These are phyloP conservation scores for Jamesozyma lodderae DNA, from an alignment of 805 yeast genomes.

Conservation along the genomic window DNA sequence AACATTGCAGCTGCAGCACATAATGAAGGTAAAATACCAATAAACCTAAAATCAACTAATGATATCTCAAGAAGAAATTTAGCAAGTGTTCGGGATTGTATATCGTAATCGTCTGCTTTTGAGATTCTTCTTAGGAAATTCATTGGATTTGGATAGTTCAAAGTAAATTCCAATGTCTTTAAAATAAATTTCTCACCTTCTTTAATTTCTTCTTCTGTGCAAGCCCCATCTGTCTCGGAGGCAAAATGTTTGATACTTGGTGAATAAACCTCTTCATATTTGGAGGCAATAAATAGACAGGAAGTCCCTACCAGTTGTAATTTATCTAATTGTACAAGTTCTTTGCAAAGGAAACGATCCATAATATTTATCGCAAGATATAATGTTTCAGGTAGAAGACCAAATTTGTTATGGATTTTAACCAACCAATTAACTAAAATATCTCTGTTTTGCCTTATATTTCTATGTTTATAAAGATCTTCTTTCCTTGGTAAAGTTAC, in stretches of 20 bases:
- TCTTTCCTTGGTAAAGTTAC: slow-evolving; percentile 54
- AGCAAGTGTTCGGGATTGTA: slow-evolving; percentile 81
- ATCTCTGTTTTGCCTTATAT: slow-evolving; percentile 44
- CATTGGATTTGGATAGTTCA: slow-evolving; percentile 88
- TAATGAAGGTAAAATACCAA: slow-evolving; percentile 70
- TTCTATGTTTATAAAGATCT: slow-evolving; percentile 35
- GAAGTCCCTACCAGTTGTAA: slow-evolving; percentile 83
- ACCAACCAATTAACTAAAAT: slow-evolving; percentile 92
- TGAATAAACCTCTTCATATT: slow-evolving; percentile 85
- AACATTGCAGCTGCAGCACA: slow-evolving; percentile 90
- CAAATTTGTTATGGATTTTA: slow-evolving; percentile 76
- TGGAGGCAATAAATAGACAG: slow-evolving; percentile 79
- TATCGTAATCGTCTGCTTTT: slow-evolving; percentile 89
- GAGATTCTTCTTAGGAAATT: slow-evolving; percentile 85
- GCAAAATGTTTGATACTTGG: slow-evolving; percentile 85
- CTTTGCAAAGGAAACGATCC: slow-evolving; percentile 78
- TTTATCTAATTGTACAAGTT: slow-evolving; percentile 69
- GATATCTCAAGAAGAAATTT: slow-evolving; percentile 78
- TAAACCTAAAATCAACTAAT: slow-evolving; percentile 67
- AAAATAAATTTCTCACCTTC: slow-evolving; percentile 78
- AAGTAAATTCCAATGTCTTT: slow-evolving; percentile 62
- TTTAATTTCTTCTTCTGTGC: slow-evolving; percentile 71
- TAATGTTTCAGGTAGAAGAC: slow-evolving; percentile 78
- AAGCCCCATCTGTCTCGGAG: slow-evolving; percentile 77
- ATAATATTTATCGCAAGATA: slow-evolving; percentile 76